Conservation (phyloP, 805 yeast species). For the Ascoidea asiatica region DNA sequence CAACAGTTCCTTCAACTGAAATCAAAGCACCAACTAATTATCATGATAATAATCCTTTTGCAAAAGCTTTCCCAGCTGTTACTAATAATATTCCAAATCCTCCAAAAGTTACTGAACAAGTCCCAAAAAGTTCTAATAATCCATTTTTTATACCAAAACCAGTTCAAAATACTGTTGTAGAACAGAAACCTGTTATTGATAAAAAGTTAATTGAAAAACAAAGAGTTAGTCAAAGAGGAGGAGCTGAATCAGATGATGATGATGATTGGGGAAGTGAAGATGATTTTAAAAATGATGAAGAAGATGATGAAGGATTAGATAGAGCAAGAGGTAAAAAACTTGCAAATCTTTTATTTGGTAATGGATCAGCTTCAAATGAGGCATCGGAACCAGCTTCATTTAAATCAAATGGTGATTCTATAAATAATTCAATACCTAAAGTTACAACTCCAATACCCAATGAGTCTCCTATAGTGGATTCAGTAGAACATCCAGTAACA, state of each 20-base stretch:
- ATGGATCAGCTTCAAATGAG: slow-evolving; percentile 1
- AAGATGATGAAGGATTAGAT: slow-evolving; percentile 9
- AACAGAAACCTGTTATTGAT: slow-evolving; percentile 2
- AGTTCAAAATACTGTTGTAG: background rate
- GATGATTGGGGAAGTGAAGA: slow-evolving; percentile 11
- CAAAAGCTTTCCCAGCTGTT: background rate
- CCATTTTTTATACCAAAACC: background rate
- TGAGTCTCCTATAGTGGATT: background rate
- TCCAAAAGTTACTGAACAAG: background rate
- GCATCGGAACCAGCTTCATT: background rate
- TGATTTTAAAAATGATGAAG: slow-evolving; percentile 6
- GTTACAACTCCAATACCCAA: background rate
- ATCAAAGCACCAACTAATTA: slow-evolving; percentile 1
- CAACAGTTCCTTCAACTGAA: slow-evolving; percentile 2
- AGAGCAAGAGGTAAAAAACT: slow-evolving; percentile 3
- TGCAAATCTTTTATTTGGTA: slow-evolving; percentile 9
- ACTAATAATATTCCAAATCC: background rate
- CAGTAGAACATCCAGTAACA: background rate
- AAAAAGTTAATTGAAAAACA: slow-evolving; percentile 7
- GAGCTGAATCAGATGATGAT: slow-evolving; percentile 5
- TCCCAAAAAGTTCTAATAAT: background rate
- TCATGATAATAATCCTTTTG: background rate
- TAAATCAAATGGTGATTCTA: background rate
- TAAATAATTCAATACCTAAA: background rate
- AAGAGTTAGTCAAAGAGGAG: slow-evolving; percentile 2